Conservation (phyloP, 2,329 filamentous ascomycete genomes). For the Rhexocercosporidium sp. region DNA sequence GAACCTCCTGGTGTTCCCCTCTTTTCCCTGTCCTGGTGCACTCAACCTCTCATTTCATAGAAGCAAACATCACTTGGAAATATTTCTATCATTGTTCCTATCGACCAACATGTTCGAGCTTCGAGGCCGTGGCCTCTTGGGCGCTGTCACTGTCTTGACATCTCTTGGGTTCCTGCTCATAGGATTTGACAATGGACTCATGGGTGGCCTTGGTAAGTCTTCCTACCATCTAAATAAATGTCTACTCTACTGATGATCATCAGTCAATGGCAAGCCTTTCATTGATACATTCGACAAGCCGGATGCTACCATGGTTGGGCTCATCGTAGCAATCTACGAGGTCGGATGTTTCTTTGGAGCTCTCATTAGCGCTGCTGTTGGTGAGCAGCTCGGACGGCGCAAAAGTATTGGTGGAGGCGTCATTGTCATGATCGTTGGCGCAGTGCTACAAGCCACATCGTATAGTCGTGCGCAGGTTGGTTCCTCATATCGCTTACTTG, state of each 20-base stretch:
- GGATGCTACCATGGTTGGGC: conserved; percentile 47
- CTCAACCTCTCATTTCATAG: too few species aligned
- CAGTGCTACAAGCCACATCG: conserved; percentile 48
- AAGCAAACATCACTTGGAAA: too few species aligned
- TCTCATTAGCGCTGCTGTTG: conserved; percentile 52
- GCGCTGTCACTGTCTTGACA: conserved; percentile 50
- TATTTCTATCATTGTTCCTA: background rate
- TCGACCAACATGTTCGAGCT: conserved; percentile 20
- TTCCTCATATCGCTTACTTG: background rate
- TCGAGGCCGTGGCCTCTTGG: conserved; percentile 43
- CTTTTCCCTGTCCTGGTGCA: background rate
- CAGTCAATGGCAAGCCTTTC: conserved; percentile 48
- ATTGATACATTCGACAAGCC: conserved; percentile 48
- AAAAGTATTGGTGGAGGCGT: conserved; percentile 61
- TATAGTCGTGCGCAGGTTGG: conserved; percentile 54
- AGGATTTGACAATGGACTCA: conserved; percentile 53
- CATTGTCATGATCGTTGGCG: conserved; percentile 61
- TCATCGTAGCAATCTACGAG: conserved; percentile 55
- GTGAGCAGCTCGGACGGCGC: conserved; percentile 58
- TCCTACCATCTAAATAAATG: background rate
- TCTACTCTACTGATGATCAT: too few species aligned
- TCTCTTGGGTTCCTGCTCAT: conserved; percentile 55
- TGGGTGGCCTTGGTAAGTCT: conserved; percentile 44
- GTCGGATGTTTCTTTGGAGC: conserved; percentile 58
- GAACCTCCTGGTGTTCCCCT: background rate